Percentiles rank a stretch among this genome's conserved stretches.
Conservation (phyloP, 2,329 filamentous ascomycete species). For the Botrytis deweyae region DNA sequence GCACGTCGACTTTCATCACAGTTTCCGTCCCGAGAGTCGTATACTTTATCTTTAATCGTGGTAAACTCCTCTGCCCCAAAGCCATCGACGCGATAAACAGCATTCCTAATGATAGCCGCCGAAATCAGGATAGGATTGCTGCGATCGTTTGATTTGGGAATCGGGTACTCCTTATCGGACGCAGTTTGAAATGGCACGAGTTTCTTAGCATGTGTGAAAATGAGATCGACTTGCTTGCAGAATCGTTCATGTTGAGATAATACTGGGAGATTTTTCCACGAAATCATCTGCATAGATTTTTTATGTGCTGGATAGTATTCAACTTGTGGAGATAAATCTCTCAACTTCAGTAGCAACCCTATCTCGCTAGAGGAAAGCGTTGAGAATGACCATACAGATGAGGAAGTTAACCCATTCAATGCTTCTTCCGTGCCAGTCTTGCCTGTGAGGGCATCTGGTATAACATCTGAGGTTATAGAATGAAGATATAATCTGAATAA, state of each 20-base stretch:
- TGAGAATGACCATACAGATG: slow-evolving; percentile 49
- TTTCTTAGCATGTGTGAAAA: slow-evolving; percentile 41
- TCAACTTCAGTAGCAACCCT: slow-evolving; percentile 42
- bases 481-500: slow-evolving; percentile 54
- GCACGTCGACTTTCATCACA: slow-evolving; percentile 19
- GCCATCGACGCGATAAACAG: slow-evolving; percentile 37
- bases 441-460: slow-evolving; percentile 36
- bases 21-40: slow-evolving; percentile 38
- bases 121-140: neutral
- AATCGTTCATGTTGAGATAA: slow-evolving; percentile 49
- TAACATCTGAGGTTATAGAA: slow-evolving; percentile 52
- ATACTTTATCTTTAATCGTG: slow-evolving; percentile 37
- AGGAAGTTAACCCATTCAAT: slow-evolving; percentile 49
- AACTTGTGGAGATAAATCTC: slow-evolving; percentile 45
- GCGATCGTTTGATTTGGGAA: neutral
- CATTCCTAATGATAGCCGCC: slow-evolving; percentile 40
- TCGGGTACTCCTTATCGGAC: neutral
- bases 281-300: slow-evolving; percentile 48
- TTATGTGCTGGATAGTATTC: slow-evolving; percentile 47
- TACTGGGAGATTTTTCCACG: slow-evolving; percentile 45
- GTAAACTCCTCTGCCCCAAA: slow-evolving; percentile 45
- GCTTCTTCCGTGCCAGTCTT: slow-evolving; percentile 37
- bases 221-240: slow-evolving; percentile 38
- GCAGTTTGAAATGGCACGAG: slow-evolving; percentile 38
- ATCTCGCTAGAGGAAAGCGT: slow-evolving; percentile 42